These are phyloP conservation scores for Pleurotus citrinopileatus DNA, from an alignment of 768 basidiomycete genomes.

Conservation along the genomic window DNA sequence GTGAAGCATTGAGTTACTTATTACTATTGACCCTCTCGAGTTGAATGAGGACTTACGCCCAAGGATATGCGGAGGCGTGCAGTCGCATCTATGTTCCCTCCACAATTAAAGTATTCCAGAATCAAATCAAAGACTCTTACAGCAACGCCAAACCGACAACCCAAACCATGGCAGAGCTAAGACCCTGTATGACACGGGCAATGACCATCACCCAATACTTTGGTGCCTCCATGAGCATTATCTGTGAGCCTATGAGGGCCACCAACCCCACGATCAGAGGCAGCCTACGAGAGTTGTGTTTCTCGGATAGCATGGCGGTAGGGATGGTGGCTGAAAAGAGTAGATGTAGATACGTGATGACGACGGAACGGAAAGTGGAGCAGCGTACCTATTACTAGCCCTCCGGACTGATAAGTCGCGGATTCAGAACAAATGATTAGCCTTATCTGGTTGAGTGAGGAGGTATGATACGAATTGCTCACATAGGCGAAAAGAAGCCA, in stretches of 20 bases:
- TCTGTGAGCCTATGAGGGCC: constrained; percentile 48
- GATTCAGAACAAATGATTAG: constrained; percentile 10
- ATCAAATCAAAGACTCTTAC: no score
- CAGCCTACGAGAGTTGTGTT: constrained; percentile 37
- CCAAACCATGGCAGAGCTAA: constrained; percentile 62
- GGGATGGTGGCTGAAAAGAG: constrained; percentile 52
- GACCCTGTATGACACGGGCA: constrained; percentile 57
- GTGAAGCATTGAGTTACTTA: background rate
- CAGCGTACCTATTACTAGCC: constrained; percentile 48
- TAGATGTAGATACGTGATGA: background rate
- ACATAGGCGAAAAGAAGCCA: constrained; percentile 64
- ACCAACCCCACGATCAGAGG: constrained; percentile 52
- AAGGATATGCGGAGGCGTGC: constrained; percentile 42
- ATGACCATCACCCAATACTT: constrained; percentile 54
- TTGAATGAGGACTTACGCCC: constrained; percentile 38
- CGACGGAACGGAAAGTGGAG: background rate
- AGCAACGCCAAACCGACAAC: constrained; percentile 58
- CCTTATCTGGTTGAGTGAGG: background rate
- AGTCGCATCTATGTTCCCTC: constrained; percentile 44
- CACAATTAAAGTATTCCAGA: no score
- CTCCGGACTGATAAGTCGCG: constrained; percentile 56
- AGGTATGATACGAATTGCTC: constrained; percentile 19
- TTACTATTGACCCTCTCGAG: background rate
- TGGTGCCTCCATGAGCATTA: constrained; percentile 63
- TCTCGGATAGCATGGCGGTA: constrained; percentile 54